Base-by-base conservation (phyloP, 768 basidiomycete species). In the Pleurotus tuber-regium region DNA sequence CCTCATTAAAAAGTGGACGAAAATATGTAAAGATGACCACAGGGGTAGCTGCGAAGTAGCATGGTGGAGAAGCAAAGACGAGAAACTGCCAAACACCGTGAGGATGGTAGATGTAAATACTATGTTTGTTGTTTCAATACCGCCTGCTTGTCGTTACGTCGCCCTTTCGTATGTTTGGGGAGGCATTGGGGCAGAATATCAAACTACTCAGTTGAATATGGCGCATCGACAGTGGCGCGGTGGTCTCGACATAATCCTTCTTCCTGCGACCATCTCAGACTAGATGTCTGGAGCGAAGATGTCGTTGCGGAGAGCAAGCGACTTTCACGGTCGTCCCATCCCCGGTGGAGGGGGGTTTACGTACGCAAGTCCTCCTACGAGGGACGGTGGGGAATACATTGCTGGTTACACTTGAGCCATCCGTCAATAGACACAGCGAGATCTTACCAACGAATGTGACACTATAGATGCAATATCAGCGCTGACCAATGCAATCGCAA, bases 81-180 rank as follows among this genome's bases (percentile, higher is more conserved):
- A 48, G 18, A 14, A 1, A 21, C n/a, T 48, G 3, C 46, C 31
- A 14, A n/a, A n/a, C 5, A 25, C 46, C 16, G 46, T 48, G n/a
- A n/a, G 31, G 46, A 48, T 48, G 46, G 35, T 48, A 16, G 46
- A 48, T 35, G 31, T 48, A 4, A 18, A 48, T 10, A 33, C 8
- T 9, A 48, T 36, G 46, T 14, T 31, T 9, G 35, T 48, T 14
- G 46, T 48, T 12, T 21, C 31, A 11, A 21, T 12, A 12, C 12
- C 31, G 19, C 28, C n/a, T 2, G 23, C 4, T 2, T 31, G 46
- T 8, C 28, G 31, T n/a, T 48, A 33, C 31, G 23, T 48, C 10
- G 46, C 46, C 11, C 21, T 48, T 11, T 48, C 31, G 14, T 48
- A 48, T 31, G 46, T 48, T 14, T 48, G 46, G 46, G 46, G 46